phyloP scores from a whole-genome alignment of 306 rosid genomes.

The Castanea mollissima region DNA sequence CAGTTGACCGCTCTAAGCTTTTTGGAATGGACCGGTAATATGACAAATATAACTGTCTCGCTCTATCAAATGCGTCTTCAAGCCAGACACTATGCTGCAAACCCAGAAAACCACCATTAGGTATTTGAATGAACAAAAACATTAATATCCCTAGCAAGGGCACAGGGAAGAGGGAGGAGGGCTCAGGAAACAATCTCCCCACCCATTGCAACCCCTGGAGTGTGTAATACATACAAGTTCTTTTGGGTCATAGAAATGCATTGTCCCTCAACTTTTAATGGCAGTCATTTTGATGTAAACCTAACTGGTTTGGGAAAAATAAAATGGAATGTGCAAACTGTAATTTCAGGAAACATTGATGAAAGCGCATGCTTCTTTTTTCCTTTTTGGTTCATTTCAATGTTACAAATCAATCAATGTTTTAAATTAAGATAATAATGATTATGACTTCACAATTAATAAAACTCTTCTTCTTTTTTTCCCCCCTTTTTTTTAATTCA shows the following conservation, averaged over 20 bases:
- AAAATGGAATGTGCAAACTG: neutral
- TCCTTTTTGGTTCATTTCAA: neutral
- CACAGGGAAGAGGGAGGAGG: neutral
- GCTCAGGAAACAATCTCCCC: neutral
- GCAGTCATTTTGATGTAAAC: neutral
- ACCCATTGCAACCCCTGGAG: neutral
- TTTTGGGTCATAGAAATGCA: neutral
- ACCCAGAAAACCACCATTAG: constrained; percentile 29
- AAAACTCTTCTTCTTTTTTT: neutral
- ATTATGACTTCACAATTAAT: neutral
- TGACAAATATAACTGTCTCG: constrained; percentile 85
- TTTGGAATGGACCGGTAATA: constrained; percentile 96
- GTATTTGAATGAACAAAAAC: constrained; percentile 12
- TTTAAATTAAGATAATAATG: neutral
- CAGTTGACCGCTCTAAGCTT: constrained; percentile 99
- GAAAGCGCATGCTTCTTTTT: neutral
- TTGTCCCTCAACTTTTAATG: neutral
- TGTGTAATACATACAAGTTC: neutral
- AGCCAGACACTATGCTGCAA: constrained; percentile 98
- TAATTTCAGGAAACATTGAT: neutral
- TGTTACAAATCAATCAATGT: neutral
- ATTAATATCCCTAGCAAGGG: neutral
- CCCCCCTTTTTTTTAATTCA: too few relatives aligned
- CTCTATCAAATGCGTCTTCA: constrained; percentile 97
- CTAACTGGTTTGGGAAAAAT: neutral